Evolutionary conservation across 2,329 filamentous ascomycete species (phyloP).

Genomic region (Arthrobotrys entomopaga): DNA sequence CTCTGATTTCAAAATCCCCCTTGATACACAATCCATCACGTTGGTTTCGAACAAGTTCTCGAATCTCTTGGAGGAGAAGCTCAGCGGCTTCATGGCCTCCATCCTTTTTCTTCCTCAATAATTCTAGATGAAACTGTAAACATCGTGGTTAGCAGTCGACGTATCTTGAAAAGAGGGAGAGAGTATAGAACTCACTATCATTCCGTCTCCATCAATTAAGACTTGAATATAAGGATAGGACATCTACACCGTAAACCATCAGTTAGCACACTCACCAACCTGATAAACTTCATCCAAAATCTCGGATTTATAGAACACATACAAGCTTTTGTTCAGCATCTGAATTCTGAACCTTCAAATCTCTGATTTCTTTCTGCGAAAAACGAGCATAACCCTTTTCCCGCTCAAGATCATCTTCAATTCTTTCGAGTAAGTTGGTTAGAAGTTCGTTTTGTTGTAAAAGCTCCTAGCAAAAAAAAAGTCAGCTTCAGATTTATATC

Average conservation of each 20-base stretch:
- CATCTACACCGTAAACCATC: slow-evolving; percentile 18
- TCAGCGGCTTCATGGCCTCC: slow-evolving; percentile 62
- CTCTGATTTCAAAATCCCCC: slow-evolving; percentile 65
- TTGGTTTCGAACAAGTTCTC: slow-evolving; percentile 39
- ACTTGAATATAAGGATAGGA: slow-evolving; percentile 69
- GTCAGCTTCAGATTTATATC: slow-evolving; percentile 1
- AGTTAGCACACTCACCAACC: slow-evolving; percentile 11
- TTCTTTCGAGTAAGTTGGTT: slow-evolving; percentile 44
- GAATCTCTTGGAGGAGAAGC: slow-evolving; percentile 56
- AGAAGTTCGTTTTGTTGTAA: slow-evolving; percentile 50
- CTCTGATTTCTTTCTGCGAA: slow-evolving; percentile 51
- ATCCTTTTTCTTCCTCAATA: slow-evolving; percentile 67
- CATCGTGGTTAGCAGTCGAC: background rate
- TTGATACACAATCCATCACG: slow-evolving; percentile 51
- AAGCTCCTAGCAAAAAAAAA: slow-evolving; percentile 32
- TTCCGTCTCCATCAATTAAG: slow-evolving; percentile 72
- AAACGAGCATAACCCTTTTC: slow-evolving; percentile 43
- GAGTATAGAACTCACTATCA: slow-evolving; percentile 66
- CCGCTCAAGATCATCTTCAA: slow-evolving; percentile 49
- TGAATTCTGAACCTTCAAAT: slow-evolving; percentile 30
- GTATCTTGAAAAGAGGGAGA: slow-evolving; percentile 1
- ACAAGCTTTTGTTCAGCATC: slow-evolving; percentile 54
- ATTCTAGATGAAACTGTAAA: slow-evolving; percentile 69
- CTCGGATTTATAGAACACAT: background rate
- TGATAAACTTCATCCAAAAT: background rate